Base-by-base conservation (phyloP, 1,284 basidiomycete genomes). In the Naganishia liquefaciens region DNA sequence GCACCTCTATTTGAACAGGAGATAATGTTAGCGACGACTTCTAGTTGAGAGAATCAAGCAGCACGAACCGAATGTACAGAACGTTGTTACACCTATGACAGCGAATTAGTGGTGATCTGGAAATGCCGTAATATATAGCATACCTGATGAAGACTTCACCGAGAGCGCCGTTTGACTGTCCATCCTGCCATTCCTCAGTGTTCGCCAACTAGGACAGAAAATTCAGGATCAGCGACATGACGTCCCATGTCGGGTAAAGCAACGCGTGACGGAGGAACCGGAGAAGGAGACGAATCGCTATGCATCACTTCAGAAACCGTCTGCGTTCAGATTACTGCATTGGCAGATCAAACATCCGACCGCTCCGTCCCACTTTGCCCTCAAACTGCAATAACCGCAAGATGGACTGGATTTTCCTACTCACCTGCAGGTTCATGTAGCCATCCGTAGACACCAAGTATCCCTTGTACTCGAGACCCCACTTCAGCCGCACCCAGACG, bases 381-480 rank as follows among this genome's bases (percentile, higher is more conserved):
- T 6, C 23, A n/a, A n/a, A n/a, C n/a, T n/a, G n/a, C n/a, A n/a
- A 55, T 43, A n/a, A 44, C 21, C 23, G 21, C 23, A 33, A 33
- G 5, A 33, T 33, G 5, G 5, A 33, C 33, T 5, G 33, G 33
- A 49, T 37, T 23, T 4, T 23, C 4, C n/a, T 7, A 80, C 84
- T 69, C 72, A 93, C 94, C 84, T 99, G 96, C 61, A 99, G 84
- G 80, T 99, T 99, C 94, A 99, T 98, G 82, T 97, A 99, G 33
- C 91, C 91, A 80, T 99, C 96, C 5, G 95, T 97, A 76, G 91
- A 95, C 70, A 99, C 95, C 68, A 99, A 85, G 82, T 95, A 99
- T 54, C 96, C 95, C 82, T 94, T 97, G 85, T 99, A 99, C 79
- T 98, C 94, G 69, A 98, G 84, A 68, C 96, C 96, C 96, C 96